Base-by-base conservation (phyloP, 23 red algal genomes). In the Gracilaria gracilis region DNA sequence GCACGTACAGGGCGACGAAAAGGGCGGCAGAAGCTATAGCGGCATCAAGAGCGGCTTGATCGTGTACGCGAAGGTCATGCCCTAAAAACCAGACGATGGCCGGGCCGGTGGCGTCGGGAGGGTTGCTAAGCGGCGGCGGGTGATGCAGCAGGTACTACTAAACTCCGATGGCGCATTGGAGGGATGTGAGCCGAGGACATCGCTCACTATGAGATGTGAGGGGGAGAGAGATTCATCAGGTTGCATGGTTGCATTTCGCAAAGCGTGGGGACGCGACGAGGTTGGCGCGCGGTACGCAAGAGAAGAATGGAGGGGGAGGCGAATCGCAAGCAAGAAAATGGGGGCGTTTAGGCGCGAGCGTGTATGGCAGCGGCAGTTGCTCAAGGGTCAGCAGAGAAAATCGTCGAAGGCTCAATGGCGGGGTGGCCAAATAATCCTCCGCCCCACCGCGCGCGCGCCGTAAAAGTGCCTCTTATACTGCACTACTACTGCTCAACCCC, bases 31-130 rank as follows among this genome's bases (percentile, higher is more conserved):
- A 70, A 58, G 86, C 57, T 27, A 89, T 59, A 11, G 93, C 92
- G 24, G 97, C 94, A 50, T 95, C 94, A 48, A 99, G 66, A 11
- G 97, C 93, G n/a, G 89, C 83, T 28, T 94, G 93, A 64, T 99
- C 97, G 40, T 93, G 88, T 2, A 96, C 66, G 29, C 97, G 89
- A 39, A 99, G 93, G 75, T 99, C 97, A 37, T 99, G 97, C 14
- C 97, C 97, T 0, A 93, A 83, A 59, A 95, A 99, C 97, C 97
- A 99, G 38, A 99, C 93, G 35, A 99, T 4, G 20, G 38, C 21
- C 16, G 67, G 67, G 16, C 35, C 67, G 67, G 0, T 11, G 34
- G 16, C 7, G 65, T 16, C 12, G 14, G 65, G 65, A 42, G 34
- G 67, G 2, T 2, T 19, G 67, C 5, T 40, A 1, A 42, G 67